Base-by-base conservation (phyloP, 1,284 basidiomycete genomes). In the Cutaneotrichosporon curvatum region DNA sequence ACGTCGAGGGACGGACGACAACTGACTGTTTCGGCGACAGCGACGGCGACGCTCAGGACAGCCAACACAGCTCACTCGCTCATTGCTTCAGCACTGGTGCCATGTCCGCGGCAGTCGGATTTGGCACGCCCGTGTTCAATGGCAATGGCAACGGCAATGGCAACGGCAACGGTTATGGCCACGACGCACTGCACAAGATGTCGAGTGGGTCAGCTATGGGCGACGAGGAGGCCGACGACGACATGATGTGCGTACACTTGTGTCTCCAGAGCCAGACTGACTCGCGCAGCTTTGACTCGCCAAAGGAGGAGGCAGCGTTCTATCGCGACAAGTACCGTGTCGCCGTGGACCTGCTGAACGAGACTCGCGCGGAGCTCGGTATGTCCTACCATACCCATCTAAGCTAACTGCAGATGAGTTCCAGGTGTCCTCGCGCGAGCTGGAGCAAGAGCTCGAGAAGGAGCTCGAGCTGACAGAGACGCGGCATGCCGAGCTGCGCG, bases 381-480 rank as follows among this genome's bases (percentile, higher is more conserved):
- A 36, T 28, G 67, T 60, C 20, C 20, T 8, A 36, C 12, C 14
- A n/a, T 7, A 19, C 37, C 18, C 37, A 11, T 18, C 25, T 20
- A 33, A 36, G 21, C 15, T 12, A 40, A 30, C 38, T 47, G 4
- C 47, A 68, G 86, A 90, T 63, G 90, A 94, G 56, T 94, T 94
- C 65, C 87, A 92, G 59, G 75, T 81, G 51, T 87, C 86, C 38
- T 90, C 87, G 68, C 89, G 87, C 73, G 89, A 94, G 61, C 79
- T 95, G 28, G 91, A 95, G 74, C 84, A 90, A 54, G 90, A 95
- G 71, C 75, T 95, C 33, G 89, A 92, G 75, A 80, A 80, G 56
- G 91, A 95, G 67, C 76, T 95, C 40, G 83, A 85, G 60, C 77
- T 84, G 40, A 90, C 87, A 37, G 90, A 95, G 74, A 84, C 83